A percentile compares a stretch with the other conserved stretches of the same genome.
These are phyloP conservation scores for Aethionema arabicum DNA, from an alignment of 345 rosid genomes.

Conservation along the genomic window DNA sequence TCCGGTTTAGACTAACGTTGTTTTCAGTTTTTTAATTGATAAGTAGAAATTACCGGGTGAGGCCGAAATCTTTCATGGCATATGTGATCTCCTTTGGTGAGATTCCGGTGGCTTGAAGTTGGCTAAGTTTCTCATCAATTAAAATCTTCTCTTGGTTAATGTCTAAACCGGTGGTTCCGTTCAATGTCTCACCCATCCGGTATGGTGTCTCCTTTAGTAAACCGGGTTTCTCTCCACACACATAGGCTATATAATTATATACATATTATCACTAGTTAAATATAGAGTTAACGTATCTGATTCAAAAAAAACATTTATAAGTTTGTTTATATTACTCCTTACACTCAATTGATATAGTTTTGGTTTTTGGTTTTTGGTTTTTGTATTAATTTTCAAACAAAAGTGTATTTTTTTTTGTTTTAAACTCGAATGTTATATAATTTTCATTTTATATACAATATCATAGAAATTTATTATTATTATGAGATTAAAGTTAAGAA, in stretches of 20 bases:
- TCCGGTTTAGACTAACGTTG: too few relatives aligned
- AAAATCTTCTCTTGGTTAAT: slow-evolving; percentile 50
- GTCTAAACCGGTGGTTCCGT: slow-evolving; percentile 50
- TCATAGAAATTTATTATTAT: too few relatives aligned
- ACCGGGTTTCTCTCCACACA: slow-evolving; percentile 65
- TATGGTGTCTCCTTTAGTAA: slow-evolving; percentile 45
- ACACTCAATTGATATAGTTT: too few relatives aligned
- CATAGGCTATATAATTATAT: slow-evolving; percentile 53
- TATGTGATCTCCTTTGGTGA: slow-evolving; percentile 40
- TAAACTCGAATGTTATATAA: too few relatives aligned
- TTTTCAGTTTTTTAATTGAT: too few relatives aligned
- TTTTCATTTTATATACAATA: too few relatives aligned
- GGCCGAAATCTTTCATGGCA: slow-evolving; percentile 61
- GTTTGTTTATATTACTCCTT: too few relatives aligned
- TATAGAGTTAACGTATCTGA: not conserved
- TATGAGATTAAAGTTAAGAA: too few relatives aligned
- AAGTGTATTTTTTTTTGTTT: too few relatives aligned
- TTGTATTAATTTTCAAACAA: too few relatives aligned
- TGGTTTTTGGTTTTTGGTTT: too few relatives aligned
- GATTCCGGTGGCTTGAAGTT: slow-evolving; percentile 43
- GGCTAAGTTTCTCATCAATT: slow-evolving; percentile 43
- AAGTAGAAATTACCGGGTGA: slow-evolving; percentile 44
- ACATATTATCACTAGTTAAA: slow-evolving; percentile 7
- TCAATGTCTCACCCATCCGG: slow-evolving; percentile 54
- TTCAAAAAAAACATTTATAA: too few relatives aligned